Base-by-base conservation (phyloP, 345 rosid species). In the Punica granatum region DNA sequence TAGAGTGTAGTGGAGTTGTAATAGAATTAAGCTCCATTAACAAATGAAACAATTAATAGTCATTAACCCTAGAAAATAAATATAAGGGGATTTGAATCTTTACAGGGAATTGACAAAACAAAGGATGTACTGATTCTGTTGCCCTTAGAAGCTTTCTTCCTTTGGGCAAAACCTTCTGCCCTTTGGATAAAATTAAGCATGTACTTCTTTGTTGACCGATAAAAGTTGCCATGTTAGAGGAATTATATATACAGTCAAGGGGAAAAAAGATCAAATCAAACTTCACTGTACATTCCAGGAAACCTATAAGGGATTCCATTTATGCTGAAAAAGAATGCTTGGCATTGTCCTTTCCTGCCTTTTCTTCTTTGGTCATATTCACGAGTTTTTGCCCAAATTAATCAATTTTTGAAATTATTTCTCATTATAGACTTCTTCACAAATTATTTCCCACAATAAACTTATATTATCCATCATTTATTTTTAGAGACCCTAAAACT, bases 191-290 rank as follows among this genome's bases (percentile, higher is more conserved):
- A 19, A 33, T 62, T 62, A 35, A 33, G 42, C 16, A 34, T 62
- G 65, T 62, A n/a, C 44, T 34, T 62, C 28, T 62, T 33, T 62
- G 65, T 56, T 56, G 61, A 56, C 61, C 61, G 61, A 30, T n/a
- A 3, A 56, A 56, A 56, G 61, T 56, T 56, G 18, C 33, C 25
- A 26, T 30, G 58, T 10, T 8, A 51, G 10, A 51, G 28, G 58
- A n/a, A 30, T 26, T 56, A 30, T 56, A 1, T 26, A n/a, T 37
- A 4, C 41, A 56, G 34, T 56, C 33, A 26, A 28, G 32, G 34
- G 34, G 18, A 56, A 56, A 56, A 9, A 43, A 43, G 28, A 49
- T 49, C 26, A 49, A 21, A 51, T 10, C 58, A 51, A 51, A 51
- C 58, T 30, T 51, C 30, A 51, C 12, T 64, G 42, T 35, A 48